Percentiles rank a stretch among this genome's conserved stretches.
Evolutionary conservation across 768 basidiomycete genomes (phyloP).

Genomic region (Russula abietina): DNA sequence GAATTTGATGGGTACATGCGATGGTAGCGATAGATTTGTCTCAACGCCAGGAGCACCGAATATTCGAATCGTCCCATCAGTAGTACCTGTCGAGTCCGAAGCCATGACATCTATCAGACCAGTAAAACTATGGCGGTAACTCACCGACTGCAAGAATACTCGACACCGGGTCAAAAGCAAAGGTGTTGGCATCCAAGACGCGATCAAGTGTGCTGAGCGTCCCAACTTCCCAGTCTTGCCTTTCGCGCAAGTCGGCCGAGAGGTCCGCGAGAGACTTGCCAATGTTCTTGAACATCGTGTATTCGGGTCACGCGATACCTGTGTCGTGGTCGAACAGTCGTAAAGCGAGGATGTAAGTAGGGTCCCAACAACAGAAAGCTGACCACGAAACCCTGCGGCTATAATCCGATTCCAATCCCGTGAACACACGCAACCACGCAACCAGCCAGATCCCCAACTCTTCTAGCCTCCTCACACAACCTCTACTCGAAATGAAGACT

Average conservation of each 20-base stretch:
- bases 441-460: too few species aligned
- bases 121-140: constrained; percentile 6
- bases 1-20: constrained; percentile 45
- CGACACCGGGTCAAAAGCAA: constrained; percentile 55
- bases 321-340: not conserved
- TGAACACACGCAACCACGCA: too few species aligned
- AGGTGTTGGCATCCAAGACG: constrained; percentile 43
- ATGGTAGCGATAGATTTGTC: constrained; percentile 41
- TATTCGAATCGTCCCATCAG: constrained; percentile 54
- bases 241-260: constrained; percentile 51
- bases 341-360: not conserved
- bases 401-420: too few species aligned
- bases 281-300: constrained; percentile 17
- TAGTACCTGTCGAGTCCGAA: constrained; percentile 44
- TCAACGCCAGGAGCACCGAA: constrained; percentile 67
- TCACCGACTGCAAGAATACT: constrained; percentile 58
- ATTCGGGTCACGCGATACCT: not conserved
- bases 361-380: not conserved
- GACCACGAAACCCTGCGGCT: too few species aligned
- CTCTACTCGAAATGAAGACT: constrained; percentile 86
- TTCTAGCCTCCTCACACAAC: constrained; percentile 41
- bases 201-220: constrained; percentile 45
- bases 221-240: constrained; percentile 52
- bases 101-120: not conserved
- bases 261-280: constrained; percentile 42